Evolutionary conservation across 2,329 filamentous ascomycete species (phyloP).

Genomic region (Elsinoe necatrix): DNA sequence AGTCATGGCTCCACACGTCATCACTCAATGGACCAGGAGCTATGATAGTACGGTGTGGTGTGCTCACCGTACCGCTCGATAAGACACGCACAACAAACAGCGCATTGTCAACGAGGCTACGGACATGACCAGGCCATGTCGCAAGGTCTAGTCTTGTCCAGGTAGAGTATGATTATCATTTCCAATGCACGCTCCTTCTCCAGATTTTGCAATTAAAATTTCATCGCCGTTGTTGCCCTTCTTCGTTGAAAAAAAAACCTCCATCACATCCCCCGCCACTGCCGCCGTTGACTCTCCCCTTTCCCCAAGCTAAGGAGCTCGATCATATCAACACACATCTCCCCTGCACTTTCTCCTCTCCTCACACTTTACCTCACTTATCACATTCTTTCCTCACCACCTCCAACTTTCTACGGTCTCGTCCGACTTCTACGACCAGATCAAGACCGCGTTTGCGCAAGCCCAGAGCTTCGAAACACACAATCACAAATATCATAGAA

Average conservation of each 20-base stretch:
- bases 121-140: slow-evolving; percentile 1
- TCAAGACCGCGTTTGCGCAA: neutral
- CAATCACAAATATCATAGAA: neutral
- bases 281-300: slow-evolving; percentile 11
- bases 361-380: neutral
- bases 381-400: neutral
- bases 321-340: slow-evolving; percentile 10
- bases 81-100: neutral
- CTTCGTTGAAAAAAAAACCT: slow-evolving; percentile 5
- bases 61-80: slow-evolving; percentile 4
- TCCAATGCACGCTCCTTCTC: slow-evolving; percentile 1
- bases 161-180: neutral
- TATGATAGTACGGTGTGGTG: neutral
- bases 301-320: slow-evolving; percentile 6
- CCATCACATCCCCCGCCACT: slow-evolving; percentile 14
- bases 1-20: slow-evolving; percentile 5
- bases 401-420: neutral
- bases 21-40: neutral
- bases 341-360: slow-evolving; percentile 19
- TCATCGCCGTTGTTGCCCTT: neutral
- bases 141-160: slow-evolving; percentile 8
- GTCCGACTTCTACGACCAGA: neutral
- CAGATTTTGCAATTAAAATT: slow-evolving; percentile 8
- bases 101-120: neutral
- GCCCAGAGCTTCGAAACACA: neutral